Evolutionary conservation across 1,284 basidiomycete genomes (phyloP), one percentile per base, ranked within the genome.

Genomic region (Austroboletus novae-zelandiae): DNA sequence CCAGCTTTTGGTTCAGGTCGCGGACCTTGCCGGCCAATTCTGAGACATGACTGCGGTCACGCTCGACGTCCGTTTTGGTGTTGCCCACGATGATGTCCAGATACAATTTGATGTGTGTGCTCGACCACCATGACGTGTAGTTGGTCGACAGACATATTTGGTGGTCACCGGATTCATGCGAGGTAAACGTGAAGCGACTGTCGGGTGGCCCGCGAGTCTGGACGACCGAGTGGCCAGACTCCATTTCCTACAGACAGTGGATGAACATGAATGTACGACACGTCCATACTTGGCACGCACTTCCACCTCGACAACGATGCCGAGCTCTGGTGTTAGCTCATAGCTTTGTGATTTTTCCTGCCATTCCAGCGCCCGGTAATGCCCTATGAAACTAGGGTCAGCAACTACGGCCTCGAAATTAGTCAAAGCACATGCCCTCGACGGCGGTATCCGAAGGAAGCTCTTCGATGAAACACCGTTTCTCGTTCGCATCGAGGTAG

Each of bases 401-500:
- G 36, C 39, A 31, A 23, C 30, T 34, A 50, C 51, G 42, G 27
- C 23, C 25, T 36, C 25, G 2, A 31, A 23, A 1, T 23, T 14
- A 20, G 45, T 37, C 27, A 20, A 7, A 47, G 44, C 40, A 66
- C 79, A 47, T 58, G 90, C 95, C 96, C 73, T 98, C 94, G 15
- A 99, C 94, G 34, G 97, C 87, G 15, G 97, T 99, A 71, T 98
- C 91, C 14, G 86, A 87, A n/a, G 96, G 96, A 36, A 99, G 77
- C 71, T 99, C 97, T 70, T 99, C 97, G 56, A 98, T 82, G 74
- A 99, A 99, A 71, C 97, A 99, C 57, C 90, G 79, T 65, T 86
- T 86, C 71, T 96, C 91, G 63, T 89, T 86, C n/a, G 90, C 86
- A 66, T 95, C 91, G 52, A 96, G 81, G 65, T 96, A 96, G 69